phyloP scores from a whole-genome alignment of 805 yeast genomes.

The Millerozyma acaciae region DNA sequence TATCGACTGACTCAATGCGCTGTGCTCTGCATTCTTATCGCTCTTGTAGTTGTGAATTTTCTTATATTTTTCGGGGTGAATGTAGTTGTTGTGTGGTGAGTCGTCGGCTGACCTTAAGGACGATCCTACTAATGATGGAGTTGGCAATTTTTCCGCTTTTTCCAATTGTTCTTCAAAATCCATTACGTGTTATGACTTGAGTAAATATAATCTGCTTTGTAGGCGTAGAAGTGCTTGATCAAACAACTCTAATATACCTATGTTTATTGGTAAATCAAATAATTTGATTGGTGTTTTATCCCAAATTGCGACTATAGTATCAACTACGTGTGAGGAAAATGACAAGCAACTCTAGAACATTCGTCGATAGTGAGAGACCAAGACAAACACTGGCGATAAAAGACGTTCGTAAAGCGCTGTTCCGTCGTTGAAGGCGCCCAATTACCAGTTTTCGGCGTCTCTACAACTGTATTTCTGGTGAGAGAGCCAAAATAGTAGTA shows the following conservation, averaged over 20 bases:
- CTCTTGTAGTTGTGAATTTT: conserved; percentile 16
- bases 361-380: too few relatives aligned
- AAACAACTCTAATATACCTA: too few relatives aligned
- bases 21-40: conserved; percentile 9
- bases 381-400: too few relatives aligned
- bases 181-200: conserved; percentile 37
- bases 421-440: too few relatives aligned
- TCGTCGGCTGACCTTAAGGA: conserved; percentile 48
- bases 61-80: conserved; percentile 41
- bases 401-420: too few relatives aligned
- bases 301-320: too few relatives aligned
- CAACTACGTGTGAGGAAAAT: background rate
- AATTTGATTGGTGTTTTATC: conserved; percentile 2
- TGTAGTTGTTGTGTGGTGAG: conserved; percentile 40
- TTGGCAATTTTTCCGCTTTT: conserved; percentile 43
- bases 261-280: conserved; percentile 1
- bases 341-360: background rate
- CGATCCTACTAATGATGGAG: conserved; percentile 54
- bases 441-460: too few relatives aligned
- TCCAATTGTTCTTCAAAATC: conserved; percentile 52
- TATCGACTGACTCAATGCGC: conserved; percentile 25
- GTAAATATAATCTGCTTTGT: too few relatives aligned
- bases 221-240: too few relatives aligned
- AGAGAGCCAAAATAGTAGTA: too few relatives aligned
- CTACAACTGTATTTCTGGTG: too few relatives aligned